Base-by-base conservation (phyloP, 495 filamentous ascomycete species). In the Tuber microsphaerosporum region DNA sequence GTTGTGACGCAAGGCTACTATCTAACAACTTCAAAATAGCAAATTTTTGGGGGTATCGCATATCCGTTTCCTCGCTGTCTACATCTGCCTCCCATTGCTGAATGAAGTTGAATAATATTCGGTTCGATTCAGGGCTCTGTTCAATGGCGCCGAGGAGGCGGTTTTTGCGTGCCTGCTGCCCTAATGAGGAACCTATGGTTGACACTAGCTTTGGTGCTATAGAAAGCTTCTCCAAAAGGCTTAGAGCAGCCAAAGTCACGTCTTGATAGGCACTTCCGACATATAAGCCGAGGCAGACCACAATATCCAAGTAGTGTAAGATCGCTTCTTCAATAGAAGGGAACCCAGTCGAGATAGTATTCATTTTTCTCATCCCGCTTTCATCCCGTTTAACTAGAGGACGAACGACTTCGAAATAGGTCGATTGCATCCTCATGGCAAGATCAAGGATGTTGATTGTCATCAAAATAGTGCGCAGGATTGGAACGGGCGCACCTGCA, bases 291-390 rank as follows among this genome's bases (percentile, higher is more conserved):
- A 98, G 85, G 74, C 92, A 89, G 10, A 92, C 90, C 61, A 97
- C 86, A 65, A 97, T 84, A 22, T 87, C 83, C 48, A 98, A 84
- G 78, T 94, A 91, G 79, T 90, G 92, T 73, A 97, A 86, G 56
- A 99, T 86, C 39, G 92, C 94, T 78, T 98, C 96, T 83, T 99
- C 96, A 82, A 98, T 94, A 1, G 91, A 93, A 20, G 90, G 86
- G 73, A 94, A 90, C 4, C 75, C 75, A 43, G 79, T 83, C 7
- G 81, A 74, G 45, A 69, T 71, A 45, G 82, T 73, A 14, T 72
- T 77, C 61, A 69, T 70, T 37, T 83, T 84, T 73, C 84, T 85
- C 73, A 81, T 84, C 43, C 82, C 84, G 12, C 56, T 65, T 71
- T 78, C 84, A 69, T 85, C 81, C 43, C 88, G 86, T 81, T 90